A percentile compares a stretch with the other conserved stretches of the same genome.
These are phyloP conservation scores for Liriodendron chinense DNA, from an alignment of 164 flowering plant species.

Conservation along the genomic window DNA sequence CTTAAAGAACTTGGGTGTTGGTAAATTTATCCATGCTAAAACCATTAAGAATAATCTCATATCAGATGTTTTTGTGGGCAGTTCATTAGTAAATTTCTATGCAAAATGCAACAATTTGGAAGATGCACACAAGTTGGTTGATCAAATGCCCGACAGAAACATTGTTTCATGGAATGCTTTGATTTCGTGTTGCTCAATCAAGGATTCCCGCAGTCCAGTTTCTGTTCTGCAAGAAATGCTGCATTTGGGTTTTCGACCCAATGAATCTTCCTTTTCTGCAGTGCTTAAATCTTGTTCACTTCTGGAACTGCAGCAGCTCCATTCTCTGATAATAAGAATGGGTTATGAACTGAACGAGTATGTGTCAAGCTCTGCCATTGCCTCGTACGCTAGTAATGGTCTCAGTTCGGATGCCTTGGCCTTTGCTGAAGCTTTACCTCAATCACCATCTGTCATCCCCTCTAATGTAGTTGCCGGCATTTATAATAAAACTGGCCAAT, in stretches of 20 bases:
- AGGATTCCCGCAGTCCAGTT: constrained; percentile 21
- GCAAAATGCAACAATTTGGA: constrained; percentile 44
- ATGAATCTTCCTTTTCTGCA: constrained; percentile 60
- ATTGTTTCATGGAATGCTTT: constrained; percentile 73
- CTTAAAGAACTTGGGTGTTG: constrained; percentile 25
- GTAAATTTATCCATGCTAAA: constrained; percentile 58
- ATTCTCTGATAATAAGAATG: constrained; percentile 46
- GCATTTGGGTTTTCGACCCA: constrained; percentile 44
- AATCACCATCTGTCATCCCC: constrained; percentile 34
- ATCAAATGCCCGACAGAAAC: constrained; percentile 45
- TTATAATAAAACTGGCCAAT: constrained; percentile 12
- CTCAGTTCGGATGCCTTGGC: constrained; percentile 48
- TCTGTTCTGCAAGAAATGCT: constrained; percentile 56
- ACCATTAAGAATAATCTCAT: constrained; percentile 35
- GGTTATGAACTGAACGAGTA: constrained; percentile 53
- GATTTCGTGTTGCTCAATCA: constrained; percentile 48
- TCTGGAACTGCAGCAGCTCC: constrained; percentile 57
- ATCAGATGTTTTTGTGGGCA: constrained; percentile 57
- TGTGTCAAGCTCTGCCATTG: constrained; percentile 58
- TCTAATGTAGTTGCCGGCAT: constrained; percentile 57
- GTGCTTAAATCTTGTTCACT: constrained; percentile 37
- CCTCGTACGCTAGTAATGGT: constrained; percentile 63
- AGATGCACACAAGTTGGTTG: constrained; percentile 49
- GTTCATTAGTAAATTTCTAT: constrained; percentile 71
- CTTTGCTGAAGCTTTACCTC: constrained; percentile 22